phyloP scores from a whole-genome alignment of 163 green algal genomes.

The Scenedesmus sp. region DNA sequence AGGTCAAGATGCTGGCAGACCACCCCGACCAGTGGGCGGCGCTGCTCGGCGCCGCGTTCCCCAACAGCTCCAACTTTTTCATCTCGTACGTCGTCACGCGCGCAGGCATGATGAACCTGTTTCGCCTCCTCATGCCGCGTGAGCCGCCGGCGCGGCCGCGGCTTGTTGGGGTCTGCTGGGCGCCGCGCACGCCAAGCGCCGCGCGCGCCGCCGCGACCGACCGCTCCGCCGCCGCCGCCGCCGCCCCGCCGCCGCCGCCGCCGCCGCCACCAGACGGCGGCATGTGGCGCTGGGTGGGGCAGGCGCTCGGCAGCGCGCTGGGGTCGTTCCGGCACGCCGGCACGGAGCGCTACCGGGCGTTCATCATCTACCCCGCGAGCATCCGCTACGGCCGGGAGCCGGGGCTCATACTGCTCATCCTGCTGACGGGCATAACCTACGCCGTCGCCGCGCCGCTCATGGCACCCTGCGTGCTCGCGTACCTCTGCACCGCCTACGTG shows the following conservation, averaged over 20 bases:
- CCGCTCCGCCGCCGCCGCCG: no score
- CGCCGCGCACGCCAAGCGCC: no score
- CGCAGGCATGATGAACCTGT: slow-evolving; percentile 47
- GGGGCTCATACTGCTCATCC: slow-evolving; percentile 41
- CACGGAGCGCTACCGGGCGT: slow-evolving; percentile 41
- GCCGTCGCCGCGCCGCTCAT: slow-evolving; percentile 40
- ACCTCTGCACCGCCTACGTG: slow-evolving; percentile 32
- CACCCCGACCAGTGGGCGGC: slow-evolving; percentile 29
- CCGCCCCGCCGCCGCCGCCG: neutral
- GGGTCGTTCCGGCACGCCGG: slow-evolving; percentile 32
- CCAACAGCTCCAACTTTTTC: slow-evolving; percentile 48
- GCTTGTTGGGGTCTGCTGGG: no score
- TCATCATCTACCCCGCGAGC: slow-evolving; percentile 45
- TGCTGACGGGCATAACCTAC: slow-evolving; percentile 34
- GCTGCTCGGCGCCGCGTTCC: slow-evolving; percentile 38
- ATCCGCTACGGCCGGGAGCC: slow-evolving; percentile 48
- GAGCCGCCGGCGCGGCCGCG: no score
- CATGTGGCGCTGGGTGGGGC: slow-evolving; percentile 49
- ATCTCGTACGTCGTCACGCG: slow-evolving; percentile 44
- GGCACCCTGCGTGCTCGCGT: slow-evolving; percentile 28
- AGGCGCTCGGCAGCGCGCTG: slow-evolving; percentile 33
- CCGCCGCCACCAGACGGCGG: slow-evolving; percentile 9
- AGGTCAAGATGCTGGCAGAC: slow-evolving; percentile 39
- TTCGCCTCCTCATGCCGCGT: slow-evolving; percentile 46
- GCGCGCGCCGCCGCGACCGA: no score